Evolutionary conservation across 306 rosid genomes (phyloP), one percentile per base, ranked within the genome.

Genomic region (Parietaria judaica): DNA sequence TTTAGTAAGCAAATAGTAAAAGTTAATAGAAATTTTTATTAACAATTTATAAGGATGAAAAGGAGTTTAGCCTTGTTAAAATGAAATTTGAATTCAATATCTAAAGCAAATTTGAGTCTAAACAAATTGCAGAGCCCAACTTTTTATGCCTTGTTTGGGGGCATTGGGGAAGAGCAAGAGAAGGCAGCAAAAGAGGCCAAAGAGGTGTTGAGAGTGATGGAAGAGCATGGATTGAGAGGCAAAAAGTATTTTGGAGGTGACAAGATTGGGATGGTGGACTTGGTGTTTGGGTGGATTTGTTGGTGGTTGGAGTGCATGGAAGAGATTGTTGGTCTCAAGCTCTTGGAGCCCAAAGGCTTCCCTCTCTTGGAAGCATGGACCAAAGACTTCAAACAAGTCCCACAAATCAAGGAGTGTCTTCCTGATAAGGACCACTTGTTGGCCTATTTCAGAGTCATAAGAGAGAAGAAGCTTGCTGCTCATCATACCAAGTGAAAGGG

Each of bases 281-380:
- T 65, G 61, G 51, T 36, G 34, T 52, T 71, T 11, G 76, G 76
- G 58, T 71, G 65, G 60, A 65, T 71, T 35, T 60, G 52, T 38
- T 64, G 66, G 47, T 58, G 45, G 55, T 55, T 65, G n/a, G 39
- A 50, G 16, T 7, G 11, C 5, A 65, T 65, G 65, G 76, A 65
- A 71, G 62, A 71, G 58, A 51, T 64, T 5, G 62, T 43, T 43
- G 76, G 76, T 44, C 50, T 71, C 5, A 52, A 58, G 60, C 39
- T 71, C 44, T 11, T 71, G 7, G 60, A 65, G 11, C 49, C 51
- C 5, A 31, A 65, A 12, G 48, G 44, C 43, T 64, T 71, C 14
- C 76, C 66, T 58, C 56, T 35, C 56, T 65, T 44, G 57, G 12
- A 60, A 14, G 38, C 47, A 8, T 65, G 76, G 70, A 61, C 53